Evolutionary conservation across 23 red algal genomes (phyloP).

Genomic region (Gracilaria gracilis): DNA sequence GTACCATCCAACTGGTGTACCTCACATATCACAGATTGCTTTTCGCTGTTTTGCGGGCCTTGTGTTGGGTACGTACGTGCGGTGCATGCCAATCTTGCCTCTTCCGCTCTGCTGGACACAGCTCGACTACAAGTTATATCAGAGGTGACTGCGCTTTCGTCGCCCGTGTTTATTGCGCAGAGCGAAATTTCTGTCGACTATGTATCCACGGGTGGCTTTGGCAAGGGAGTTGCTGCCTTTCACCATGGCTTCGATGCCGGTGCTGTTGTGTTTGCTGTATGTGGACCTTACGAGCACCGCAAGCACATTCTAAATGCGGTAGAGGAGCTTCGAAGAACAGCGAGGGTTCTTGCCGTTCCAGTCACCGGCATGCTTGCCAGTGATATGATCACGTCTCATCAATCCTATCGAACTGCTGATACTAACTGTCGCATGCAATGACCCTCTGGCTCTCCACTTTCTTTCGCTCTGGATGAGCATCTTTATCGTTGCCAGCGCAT

Average conservation of each 20-base stretch:
- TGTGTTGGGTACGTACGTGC: constrained; percentile 28
- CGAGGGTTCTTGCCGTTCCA: constrained; percentile 6
- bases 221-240: constrained; percentile 2
- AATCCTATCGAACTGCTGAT: neutral
- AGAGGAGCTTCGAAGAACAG: neutral
- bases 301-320: neutral
- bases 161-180: constrained; percentile 12
- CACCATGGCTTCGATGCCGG: constrained; percentile 19
- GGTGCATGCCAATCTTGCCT: constrained; percentile 4
- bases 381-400: constrained; percentile 2
- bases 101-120: constrained; percentile 19
- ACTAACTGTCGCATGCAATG: constrained; percentile 20
- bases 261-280: constrained; percentile 25
- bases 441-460: neutral
- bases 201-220: constrained; percentile 1
- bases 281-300: neutral
- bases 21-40: constrained; percentile 15
- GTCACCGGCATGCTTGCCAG: neutral
- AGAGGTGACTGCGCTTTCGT: neutral
- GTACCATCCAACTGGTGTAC: constrained; percentile 12
- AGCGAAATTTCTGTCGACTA: constrained; percentile 10
- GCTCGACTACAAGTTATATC: constrained; percentile 34
- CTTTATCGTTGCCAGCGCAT: neutral
- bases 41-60: constrained; percentile 22
- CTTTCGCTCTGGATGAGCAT: neutral